Percentiles rank a stretch among this genome's conserved stretches.
These are phyloP conservation scores for Salicornia ramosissima DNA, from an alignment of 148 eudicot species.

Conservation along the genomic window DNA sequence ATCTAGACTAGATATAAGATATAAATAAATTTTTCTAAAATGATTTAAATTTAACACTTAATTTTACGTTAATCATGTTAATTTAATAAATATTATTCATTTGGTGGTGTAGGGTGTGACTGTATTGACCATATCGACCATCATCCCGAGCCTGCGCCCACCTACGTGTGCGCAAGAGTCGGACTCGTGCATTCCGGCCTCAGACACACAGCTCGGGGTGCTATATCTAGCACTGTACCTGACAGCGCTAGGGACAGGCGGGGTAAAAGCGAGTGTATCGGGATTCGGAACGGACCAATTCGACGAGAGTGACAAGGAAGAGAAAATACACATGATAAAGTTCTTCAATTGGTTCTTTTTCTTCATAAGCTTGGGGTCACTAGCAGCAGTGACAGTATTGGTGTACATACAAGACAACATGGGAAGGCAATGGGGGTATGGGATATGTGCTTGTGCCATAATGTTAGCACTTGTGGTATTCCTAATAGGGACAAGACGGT, in stretches of 20 bases:
- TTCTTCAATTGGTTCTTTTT: slow-evolving; percentile 72
- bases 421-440: slow-evolving; percentile 52
- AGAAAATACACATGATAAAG: slow-evolving; percentile 36
- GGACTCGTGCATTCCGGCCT: slow-evolving; percentile 22
- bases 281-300: slow-evolving; percentile 69
- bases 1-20: too few species aligned
- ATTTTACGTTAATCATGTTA: too few species aligned
- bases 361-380: slow-evolving; percentile 49
- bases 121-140: slow-evolving; percentile 34
- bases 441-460: slow-evolving; percentile 39
- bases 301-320: slow-evolving; percentile 45
- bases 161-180: slow-evolving; percentile 21
- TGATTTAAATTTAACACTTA: too few species aligned
- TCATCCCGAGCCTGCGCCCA: slow-evolving; percentile 38
- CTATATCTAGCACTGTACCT: slow-evolving; percentile 52
- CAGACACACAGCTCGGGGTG: slow-evolving; percentile 29
- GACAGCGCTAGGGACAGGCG: slow-evolving; percentile 69
- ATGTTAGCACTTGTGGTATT: slow-evolving; percentile 30
- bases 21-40: too few species aligned
- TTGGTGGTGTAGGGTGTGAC: slow-evolving; percentile 34
- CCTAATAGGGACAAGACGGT: slow-evolving; percentile 32
- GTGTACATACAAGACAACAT: slow-evolving; percentile 54
- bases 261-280: slow-evolving; percentile 62
- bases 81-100: neutral
- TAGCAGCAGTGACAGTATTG: slow-evolving; percentile 44